These are phyloP conservation scores for Chaetomium globosum DNA, from an alignment of 2,329 filamentous ascomycete genomes.

Conservation along the genomic window DNA sequence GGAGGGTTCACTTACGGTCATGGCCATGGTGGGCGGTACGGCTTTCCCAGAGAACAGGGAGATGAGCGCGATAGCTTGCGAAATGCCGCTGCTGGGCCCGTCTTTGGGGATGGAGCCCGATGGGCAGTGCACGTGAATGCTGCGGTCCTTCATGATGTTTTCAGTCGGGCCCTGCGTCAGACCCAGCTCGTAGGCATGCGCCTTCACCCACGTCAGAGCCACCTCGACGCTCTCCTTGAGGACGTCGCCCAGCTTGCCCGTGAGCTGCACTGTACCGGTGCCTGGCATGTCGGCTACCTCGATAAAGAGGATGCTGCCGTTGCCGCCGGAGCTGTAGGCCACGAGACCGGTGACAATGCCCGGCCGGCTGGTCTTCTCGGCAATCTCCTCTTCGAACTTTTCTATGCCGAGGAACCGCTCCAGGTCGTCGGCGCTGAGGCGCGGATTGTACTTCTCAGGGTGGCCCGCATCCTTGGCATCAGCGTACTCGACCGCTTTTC, in stretches of 20 bases:
- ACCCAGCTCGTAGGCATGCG: constrained; percentile 88
- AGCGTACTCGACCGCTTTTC: constrained; percentile 92
- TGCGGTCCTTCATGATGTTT: constrained; percentile 94
- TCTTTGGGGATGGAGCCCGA: constrained; percentile 95
- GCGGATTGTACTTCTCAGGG: constrained; percentile 70
- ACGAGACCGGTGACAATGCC: constrained; percentile 96
- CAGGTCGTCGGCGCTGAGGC: constrained; percentile 75
- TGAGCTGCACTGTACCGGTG: constrained; percentile 86
- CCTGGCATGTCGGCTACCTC: constrained; percentile 98
- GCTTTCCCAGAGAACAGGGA: constrained; percentile 83
- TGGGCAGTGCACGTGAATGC: constrained; percentile 94
- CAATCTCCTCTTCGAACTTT: constrained; percentile 92
- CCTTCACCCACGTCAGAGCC: constrained; percentile 94
- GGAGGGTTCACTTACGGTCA: constrained; percentile 67
- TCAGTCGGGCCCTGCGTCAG: constrained; percentile 77
- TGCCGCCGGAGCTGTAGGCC: constrained; percentile 87
- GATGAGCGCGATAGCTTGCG: constrained; percentile 90
- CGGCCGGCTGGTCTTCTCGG: constrained; percentile 78
- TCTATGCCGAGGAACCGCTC: constrained; percentile 92
- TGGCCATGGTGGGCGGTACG: constrained; percentile 89
- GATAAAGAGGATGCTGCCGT: constrained; percentile 96
- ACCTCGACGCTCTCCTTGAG: constrained; percentile 97
- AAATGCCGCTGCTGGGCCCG: constrained; percentile 81
- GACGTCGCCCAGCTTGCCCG: constrained; percentile 93
- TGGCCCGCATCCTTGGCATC: constrained; percentile 78